These are phyloP conservation scores for Bifiguratus adelaidae DNA, from an alignment of 192 early-diverging fungal species.

Conservation along the genomic window DNA sequence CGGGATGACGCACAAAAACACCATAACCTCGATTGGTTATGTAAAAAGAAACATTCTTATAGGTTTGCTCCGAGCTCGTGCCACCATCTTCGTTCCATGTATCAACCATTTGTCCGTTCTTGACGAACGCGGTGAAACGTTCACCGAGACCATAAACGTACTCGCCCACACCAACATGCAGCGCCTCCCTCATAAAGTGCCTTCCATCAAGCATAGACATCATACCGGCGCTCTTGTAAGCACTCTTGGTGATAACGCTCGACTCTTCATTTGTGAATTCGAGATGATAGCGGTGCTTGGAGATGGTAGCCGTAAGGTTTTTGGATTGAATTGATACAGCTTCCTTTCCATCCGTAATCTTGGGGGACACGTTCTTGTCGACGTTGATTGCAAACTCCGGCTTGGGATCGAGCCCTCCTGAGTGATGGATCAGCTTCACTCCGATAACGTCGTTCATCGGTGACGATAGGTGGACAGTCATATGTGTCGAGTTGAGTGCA, in stretches of 20 bases:
- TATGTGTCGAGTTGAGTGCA: background rate
- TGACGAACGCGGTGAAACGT: background rate
- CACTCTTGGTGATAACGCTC: conserved; percentile 1
- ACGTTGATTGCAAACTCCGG: background rate
- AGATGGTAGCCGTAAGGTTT: background rate
- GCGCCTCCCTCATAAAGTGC: conserved; percentile 1
- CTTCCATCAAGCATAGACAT: background rate
- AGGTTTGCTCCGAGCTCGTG: background rate
- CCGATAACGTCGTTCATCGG: conserved; percentile 2
- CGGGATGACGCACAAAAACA: conserved; percentile 2
- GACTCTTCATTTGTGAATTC: too few species aligned
- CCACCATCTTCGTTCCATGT: conserved; percentile 7
- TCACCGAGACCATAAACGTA: conserved; percentile 5
- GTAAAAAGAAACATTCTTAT: conserved; percentile 5
- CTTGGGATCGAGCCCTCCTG: background rate
- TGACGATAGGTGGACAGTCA: background rate
- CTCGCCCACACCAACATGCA: conserved; percentile 1
- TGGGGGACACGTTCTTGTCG: background rate
- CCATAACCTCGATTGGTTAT: conserved; percentile 5
- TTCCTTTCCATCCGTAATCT: background rate
- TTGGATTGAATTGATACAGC: background rate
- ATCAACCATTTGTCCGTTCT: conserved; percentile 2
- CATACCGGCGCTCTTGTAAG: background rate
- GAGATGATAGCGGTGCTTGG: background rate
- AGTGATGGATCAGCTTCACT: background rate